phyloP scores from a whole-genome alignment of 2,329 filamentous ascomycete species.

The Aspergillus ustus region DNA sequence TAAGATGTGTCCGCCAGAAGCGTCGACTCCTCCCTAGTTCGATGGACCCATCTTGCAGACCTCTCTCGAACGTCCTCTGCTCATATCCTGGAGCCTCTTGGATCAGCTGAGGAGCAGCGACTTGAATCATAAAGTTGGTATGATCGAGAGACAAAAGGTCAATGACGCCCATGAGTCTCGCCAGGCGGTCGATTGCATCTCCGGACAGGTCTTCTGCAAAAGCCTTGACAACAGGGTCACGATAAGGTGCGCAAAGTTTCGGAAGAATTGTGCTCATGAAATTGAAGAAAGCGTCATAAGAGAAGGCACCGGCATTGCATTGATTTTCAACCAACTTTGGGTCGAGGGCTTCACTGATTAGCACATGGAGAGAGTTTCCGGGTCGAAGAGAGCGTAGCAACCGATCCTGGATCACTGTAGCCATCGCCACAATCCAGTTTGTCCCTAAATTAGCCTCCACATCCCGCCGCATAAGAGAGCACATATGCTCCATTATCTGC shows the following conservation, averaged over 20 bases:
- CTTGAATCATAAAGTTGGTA: slow-evolving; percentile 67
- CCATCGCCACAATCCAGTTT: slow-evolving; percentile 68
- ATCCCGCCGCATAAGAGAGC: slow-evolving; percentile 61
- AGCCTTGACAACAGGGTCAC: slow-evolving; percentile 62
- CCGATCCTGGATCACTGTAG: slow-evolving; percentile 67
- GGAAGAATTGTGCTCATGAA: slow-evolving; percentile 67
- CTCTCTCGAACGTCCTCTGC: slow-evolving; percentile 60
- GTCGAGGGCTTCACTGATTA: slow-evolving; percentile 66
- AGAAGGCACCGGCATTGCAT: slow-evolving; percentile 64
- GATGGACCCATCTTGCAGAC: slow-evolving; percentile 57
- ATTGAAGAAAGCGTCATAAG: slow-evolving; percentile 66
- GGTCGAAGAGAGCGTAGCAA: slow-evolving; percentile 63
- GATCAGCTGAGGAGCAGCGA: slow-evolving; percentile 64
- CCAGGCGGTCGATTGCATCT: slow-evolving; percentile 66
- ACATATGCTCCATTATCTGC: slow-evolving; percentile 63
- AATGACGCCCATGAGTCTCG: slow-evolving; percentile 65
- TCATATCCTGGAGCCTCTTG: slow-evolving; percentile 67
- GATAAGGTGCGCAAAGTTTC: slow-evolving; percentile 68
- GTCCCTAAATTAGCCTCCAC: slow-evolving; percentile 60
- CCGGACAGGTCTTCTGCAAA: slow-evolving; percentile 57
- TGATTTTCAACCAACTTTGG: slow-evolving; percentile 62
- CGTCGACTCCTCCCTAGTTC: slow-evolving; percentile 57
- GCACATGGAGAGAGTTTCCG: slow-evolving; percentile 64
- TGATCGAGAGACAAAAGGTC: slow-evolving; percentile 67
- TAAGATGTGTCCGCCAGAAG: slow-evolving; percentile 56